phyloP scores from a whole-genome alignment of 2,329 filamentous ascomycete species.

The Cordyceps cateniannulata region DNA sequence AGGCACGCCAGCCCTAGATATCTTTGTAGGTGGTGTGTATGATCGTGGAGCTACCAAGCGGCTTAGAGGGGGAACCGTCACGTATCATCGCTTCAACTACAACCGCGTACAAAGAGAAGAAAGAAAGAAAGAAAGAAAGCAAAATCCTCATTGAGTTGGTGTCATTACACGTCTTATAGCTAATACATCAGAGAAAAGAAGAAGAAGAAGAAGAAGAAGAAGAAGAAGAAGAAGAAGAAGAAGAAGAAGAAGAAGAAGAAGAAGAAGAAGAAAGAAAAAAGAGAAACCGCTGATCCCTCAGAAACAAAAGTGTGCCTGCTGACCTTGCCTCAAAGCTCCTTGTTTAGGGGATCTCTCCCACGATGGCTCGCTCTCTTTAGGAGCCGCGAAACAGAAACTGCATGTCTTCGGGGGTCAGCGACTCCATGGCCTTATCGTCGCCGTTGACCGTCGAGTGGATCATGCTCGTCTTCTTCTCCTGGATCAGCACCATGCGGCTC shows the following conservation, averaged over 20 bases:
- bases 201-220: background rate
- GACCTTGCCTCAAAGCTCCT: too few species aligned
- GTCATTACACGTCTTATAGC: background rate
- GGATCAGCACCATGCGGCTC: constrained; percentile 87
- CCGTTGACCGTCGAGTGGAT: constrained; percentile 96
- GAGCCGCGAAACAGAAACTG: constrained; percentile 82
- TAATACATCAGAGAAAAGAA: background rate
- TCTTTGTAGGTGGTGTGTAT: too few species aligned
- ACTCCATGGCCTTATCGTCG: constrained; percentile 86
- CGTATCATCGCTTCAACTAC: too few species aligned
- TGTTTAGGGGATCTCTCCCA: background rate
- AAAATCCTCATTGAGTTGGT: background rate
- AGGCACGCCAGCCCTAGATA: too few species aligned
- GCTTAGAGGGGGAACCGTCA: too few species aligned
- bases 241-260: background rate
- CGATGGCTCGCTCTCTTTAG: background rate
- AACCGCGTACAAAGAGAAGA: too few species aligned
- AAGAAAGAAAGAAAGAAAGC: background rate
- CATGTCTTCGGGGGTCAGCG: constrained; percentile 83
- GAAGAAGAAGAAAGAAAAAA: background rate
- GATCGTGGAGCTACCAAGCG: too few species aligned
- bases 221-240: too few species aligned
- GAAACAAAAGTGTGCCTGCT: too few species aligned
- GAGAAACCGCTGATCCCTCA: too few species aligned
- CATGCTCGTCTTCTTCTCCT: constrained; percentile 98